Conservation (phyloP, 2,329 filamentous ascomycete species). For the Xylariaceae sp. region DNA sequence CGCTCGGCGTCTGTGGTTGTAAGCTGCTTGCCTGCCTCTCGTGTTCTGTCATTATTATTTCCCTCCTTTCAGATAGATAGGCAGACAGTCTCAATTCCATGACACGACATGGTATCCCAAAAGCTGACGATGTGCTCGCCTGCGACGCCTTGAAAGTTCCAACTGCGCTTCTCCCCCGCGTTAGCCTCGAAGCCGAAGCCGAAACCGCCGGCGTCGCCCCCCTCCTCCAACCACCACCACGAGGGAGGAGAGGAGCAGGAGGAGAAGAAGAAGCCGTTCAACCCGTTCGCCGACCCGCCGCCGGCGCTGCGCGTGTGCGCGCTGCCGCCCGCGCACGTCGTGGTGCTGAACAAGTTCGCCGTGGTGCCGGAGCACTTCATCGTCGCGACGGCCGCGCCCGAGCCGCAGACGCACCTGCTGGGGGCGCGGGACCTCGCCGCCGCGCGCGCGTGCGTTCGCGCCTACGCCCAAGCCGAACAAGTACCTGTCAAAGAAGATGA, state of each 20-base stretch:
- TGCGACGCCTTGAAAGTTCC: too few species aligned
- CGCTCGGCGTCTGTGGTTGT: slow-evolving; percentile 15
- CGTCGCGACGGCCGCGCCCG: slow-evolving; percentile 56
- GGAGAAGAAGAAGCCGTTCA: slow-evolving; percentile 40
- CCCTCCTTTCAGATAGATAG: too few species aligned
- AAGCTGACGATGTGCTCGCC: too few species aligned
- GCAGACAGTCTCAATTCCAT: too few species aligned
- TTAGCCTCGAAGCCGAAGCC: slow-evolving; percentile 59
- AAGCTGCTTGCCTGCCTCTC: too few species aligned
- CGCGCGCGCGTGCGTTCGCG: slow-evolving; percentile 53
- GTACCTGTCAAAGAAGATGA: too few species aligned
- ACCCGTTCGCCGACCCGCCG: slow-evolving; percentile 59
- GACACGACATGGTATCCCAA: too few species aligned
- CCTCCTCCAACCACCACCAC: too few species aligned
- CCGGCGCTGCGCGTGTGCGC: slow-evolving; percentile 45
- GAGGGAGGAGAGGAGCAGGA: slow-evolving; percentile 5
- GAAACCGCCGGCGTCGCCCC: slow-evolving; percentile 10
- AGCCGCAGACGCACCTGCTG: slow-evolving; percentile 57
- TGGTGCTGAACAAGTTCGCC: slow-evolving; percentile 71
- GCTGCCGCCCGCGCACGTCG: slow-evolving; percentile 47
- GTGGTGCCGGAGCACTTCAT: slow-evolving; percentile 66
- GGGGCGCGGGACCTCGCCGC: slow-evolving; percentile 53
- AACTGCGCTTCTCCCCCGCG: slow-evolving; percentile 63
- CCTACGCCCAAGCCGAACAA: too few species aligned
- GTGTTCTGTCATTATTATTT: too few species aligned